A percentile compares a stretch with the other conserved stretches of the same genome.
These are phyloP conservation scores for Colletotrichum caudatum DNA, from an alignment of 2,329 filamentous ascomycete genomes.

Conservation along the genomic window DNA sequence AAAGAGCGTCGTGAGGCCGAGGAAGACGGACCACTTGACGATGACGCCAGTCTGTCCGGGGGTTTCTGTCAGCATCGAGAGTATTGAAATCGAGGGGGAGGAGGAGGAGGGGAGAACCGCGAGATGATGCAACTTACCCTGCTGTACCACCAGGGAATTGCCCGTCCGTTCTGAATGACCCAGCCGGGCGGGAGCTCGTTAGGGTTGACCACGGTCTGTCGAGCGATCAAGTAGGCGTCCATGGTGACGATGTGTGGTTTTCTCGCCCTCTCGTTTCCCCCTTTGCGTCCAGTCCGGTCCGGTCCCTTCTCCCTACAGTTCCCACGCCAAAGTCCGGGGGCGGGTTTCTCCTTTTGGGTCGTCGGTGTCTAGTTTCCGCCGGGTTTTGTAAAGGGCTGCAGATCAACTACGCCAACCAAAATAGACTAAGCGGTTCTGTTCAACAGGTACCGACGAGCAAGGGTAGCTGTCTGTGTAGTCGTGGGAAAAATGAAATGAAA, in stretches of 20 bases:
- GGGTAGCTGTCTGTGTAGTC: slow-evolving; percentile 1
- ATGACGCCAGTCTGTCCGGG: slow-evolving; percentile 67
- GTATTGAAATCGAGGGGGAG: neutral
- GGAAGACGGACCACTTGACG: slow-evolving; percentile 79
- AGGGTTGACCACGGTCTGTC: slow-evolving; percentile 33
- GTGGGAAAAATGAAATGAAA: neutral
- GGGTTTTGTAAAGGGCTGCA: slow-evolving; percentile 11
- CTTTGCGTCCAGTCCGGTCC: neutral
- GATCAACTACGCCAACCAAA: slow-evolving; percentile 36
- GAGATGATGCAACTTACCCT: slow-evolving; percentile 37
- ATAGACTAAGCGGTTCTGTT: neutral
- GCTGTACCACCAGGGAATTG: slow-evolving; percentile 47
- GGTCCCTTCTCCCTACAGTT: neutral
- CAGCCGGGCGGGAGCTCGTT: slow-evolving; percentile 45
- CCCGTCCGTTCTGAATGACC: slow-evolving; percentile 45
- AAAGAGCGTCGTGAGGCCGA: slow-evolving; percentile 69
- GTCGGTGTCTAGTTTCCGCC: neutral
- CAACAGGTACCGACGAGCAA: neutral
- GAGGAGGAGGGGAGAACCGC: slow-evolving; percentile 3
- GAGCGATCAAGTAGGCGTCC: slow-evolving; percentile 32
- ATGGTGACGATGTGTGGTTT: neutral
- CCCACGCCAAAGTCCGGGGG: neutral
- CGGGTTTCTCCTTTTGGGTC: neutral
- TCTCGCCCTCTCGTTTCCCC: slow-evolving; percentile 2
- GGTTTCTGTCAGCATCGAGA: slow-evolving; percentile 23